Evolutionary conservation across 495 filamentous ascomycete species (phyloP).

Genomic region (Tuber melanosporum): DNA sequence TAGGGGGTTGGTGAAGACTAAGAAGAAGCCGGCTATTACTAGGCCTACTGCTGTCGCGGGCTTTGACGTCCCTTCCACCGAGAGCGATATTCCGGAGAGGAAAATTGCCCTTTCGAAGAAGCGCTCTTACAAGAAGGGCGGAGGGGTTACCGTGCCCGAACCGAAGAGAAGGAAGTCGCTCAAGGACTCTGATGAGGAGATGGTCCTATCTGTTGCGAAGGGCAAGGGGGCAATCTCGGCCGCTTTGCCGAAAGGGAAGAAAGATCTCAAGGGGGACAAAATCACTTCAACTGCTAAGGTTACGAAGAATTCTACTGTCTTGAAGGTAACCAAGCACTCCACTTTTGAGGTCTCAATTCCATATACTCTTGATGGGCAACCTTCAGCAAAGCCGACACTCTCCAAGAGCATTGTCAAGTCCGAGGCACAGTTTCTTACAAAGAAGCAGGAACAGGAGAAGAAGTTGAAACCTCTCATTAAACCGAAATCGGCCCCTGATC

Average conservation of each 20-base stretch:
- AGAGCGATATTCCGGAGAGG: background rate
- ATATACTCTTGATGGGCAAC: background rate
- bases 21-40: background rate
- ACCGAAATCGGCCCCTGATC: background rate
- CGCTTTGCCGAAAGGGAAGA: slow-evolving; percentile 7
- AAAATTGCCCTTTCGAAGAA: background rate
- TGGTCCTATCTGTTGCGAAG: background rate
- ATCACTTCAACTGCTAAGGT: slow-evolving; percentile 18
- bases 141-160: background rate
- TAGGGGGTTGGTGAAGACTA: background rate
- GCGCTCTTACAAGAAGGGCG: slow-evolving; percentile 3
- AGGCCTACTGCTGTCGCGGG: background rate
- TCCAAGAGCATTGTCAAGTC: background rate
- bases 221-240: background rate
- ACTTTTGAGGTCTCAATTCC: slow-evolving; percentile 1
- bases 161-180: background rate
- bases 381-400: background rate
- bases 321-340: slow-evolving; percentile 12
- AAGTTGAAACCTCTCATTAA: background rate
- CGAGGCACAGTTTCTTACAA: background rate
- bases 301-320: slow-evolving; percentile 8
- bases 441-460: background rate
- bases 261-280: slow-evolving; percentile 11
- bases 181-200: background rate
- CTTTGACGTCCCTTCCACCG: background rate